phyloP scores from a whole-genome alignment of 164 flowering plant species.

The Litsea cubeba region DNA sequence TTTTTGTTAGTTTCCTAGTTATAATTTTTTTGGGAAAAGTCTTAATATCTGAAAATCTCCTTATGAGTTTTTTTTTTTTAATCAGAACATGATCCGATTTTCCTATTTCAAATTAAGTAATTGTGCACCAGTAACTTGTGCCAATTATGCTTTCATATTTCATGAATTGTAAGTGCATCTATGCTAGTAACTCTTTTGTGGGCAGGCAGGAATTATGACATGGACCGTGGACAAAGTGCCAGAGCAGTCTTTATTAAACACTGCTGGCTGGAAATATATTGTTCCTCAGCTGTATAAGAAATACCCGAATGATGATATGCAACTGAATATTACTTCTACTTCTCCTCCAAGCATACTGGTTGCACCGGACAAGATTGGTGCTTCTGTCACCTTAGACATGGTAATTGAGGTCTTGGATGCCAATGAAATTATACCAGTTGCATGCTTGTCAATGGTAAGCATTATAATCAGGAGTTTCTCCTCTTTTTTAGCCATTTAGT shows the following conservation, averaged over 20 bases:
- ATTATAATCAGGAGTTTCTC: background rate
- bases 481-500: background rate
- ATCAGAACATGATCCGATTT: too few species aligned
- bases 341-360: slow-evolving; percentile 62
- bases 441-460: slow-evolving; percentile 81
- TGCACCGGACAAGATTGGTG: slow-evolving; percentile 36
- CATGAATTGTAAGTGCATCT: background rate
- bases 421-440: slow-evolving; percentile 62
- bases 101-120: too few species aligned
- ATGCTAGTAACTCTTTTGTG: slow-evolving; percentile 7
- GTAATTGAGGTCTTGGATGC: slow-evolving; percentile 66
- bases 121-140: background rate
- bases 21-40: too few species aligned
- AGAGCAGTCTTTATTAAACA: slow-evolving; percentile 79
- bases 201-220: slow-evolving; percentile 67
- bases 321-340: slow-evolving; percentile 58
- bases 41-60: too few species aligned
- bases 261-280: slow-evolving; percentile 84
- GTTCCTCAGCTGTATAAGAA: slow-evolving; percentile 82
- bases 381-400: slow-evolving; percentile 58
- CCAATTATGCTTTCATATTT: background rate
- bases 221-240: slow-evolving; percentile 84
- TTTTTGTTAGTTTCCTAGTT: too few species aligned
- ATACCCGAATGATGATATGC: slow-evolving; percentile 87
- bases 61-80: too few species aligned